A percentile compares a stretch with the other conserved stretches of the same genome.
Evolutionary conservation across 2,329 filamentous ascomycete genomes (phyloP).

Genomic region (Aspergillus arachidicola): DNA sequence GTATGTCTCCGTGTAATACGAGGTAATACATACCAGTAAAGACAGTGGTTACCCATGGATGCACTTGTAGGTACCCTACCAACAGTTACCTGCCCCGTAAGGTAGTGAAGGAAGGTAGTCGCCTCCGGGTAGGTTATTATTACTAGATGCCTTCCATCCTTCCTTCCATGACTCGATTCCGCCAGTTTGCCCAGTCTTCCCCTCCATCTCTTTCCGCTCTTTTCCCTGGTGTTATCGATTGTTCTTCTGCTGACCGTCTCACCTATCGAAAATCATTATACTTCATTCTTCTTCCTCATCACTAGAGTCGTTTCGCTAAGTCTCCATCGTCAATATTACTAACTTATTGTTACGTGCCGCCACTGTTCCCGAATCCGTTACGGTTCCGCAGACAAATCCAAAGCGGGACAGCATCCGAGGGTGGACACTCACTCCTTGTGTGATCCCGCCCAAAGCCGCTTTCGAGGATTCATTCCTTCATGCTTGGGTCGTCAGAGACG

Average conservation of each 20-base stretch:
- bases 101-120: background rate
- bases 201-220: conserved; percentile 2
- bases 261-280: background rate
- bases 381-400: conserved; percentile 35
- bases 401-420: conserved; percentile 42
- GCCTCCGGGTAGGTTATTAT: background rate
- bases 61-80: background rate
- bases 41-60: background rate
- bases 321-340: conserved; percentile 12
- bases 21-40: background rate
- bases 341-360: conserved; percentile 23
- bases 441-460: conserved; percentile 36
- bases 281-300: background rate
- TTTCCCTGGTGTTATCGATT: background rate
- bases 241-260: background rate
- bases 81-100: background rate
- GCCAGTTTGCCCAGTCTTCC: conserved; percentile 3
- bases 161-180: conserved; percentile 4
- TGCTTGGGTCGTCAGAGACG: conserved; percentile 53
- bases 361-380: conserved; percentile 35
- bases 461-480: conserved; percentile 42
- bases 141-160: background rate
- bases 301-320: background rate
- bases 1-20: background rate
- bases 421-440: conserved; percentile 30